Evolutionary conservation across 345 rosid species (phyloP).

Genomic region (Eucalyptus decipiens): DNA sequence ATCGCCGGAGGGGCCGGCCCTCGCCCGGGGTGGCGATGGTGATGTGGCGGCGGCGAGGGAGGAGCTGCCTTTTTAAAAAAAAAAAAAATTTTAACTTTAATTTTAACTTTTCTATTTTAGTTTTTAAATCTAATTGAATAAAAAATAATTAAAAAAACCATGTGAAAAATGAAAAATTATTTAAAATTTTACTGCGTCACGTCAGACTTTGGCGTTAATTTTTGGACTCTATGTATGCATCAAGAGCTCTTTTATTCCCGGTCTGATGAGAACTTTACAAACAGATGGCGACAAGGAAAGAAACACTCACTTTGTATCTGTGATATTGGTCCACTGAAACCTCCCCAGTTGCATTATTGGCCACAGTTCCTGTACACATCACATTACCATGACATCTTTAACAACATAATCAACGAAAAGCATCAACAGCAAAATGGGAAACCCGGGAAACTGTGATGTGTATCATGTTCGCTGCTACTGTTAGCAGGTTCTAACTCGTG

Average conservation of each 20-base stretch:
- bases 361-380: slow-evolving; percentile 44
- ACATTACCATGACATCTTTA: background rate
- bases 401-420: background rate
- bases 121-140: no score
- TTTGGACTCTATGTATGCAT: background rate
- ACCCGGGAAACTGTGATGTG: slow-evolving; percentile 17
- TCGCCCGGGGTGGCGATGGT: no score
- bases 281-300: background rate
- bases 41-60: no score
- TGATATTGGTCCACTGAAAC: slow-evolving; percentile 87
- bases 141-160: no score
- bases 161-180: no score
- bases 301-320: slow-evolving; percentile 52
- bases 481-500: background rate
- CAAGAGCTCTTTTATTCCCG: background rate
- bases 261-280: background rate
- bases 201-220: no score
- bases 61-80: no score
- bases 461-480: background rate
- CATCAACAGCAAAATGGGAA: background rate
- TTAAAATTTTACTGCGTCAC: no score
- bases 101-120: no score
- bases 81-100: no score
- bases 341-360: slow-evolving; percentile 64
- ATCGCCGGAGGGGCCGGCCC: no score